Conservation (phyloP, 2,329 filamentous ascomycete genomes). For the Cladophialophora chaetospira region DNA sequence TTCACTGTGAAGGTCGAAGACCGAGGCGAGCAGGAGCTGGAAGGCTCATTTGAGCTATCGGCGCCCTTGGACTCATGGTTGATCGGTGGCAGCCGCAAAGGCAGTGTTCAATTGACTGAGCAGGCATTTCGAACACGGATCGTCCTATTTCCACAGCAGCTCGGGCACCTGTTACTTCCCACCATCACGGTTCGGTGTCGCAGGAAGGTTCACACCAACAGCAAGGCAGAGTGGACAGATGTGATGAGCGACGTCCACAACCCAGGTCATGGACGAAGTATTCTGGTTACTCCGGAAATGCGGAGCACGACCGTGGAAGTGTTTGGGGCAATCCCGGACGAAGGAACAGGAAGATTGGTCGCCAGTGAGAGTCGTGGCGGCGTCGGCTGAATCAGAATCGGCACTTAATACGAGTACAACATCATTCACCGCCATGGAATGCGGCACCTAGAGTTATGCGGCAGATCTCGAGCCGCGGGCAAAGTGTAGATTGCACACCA, state of each 20-base stretch:
- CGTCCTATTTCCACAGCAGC: constrained; percentile 75
- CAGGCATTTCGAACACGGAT: constrained; percentile 54
- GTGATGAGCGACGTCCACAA: constrained; percentile 77
- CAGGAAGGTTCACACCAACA: constrained; percentile 21
- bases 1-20: constrained; percentile 36
- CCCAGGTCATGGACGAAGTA: constrained; percentile 72
- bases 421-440: too few species aligned
- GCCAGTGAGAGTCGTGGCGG: constrained; percentile 13
- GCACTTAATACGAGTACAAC: too few species aligned
- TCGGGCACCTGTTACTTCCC: constrained; percentile 78
- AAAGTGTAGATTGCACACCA: constrained; percentile 2
- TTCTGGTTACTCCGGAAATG: constrained; percentile 73
- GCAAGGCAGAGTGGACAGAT: constrained; percentile 41
- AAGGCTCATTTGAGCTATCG: constrained; percentile 72
- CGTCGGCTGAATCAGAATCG: not conserved
- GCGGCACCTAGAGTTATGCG: not conserved
- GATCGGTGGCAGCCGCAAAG: constrained; percentile 76
- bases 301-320: constrained; percentile 72
- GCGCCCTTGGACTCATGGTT: constrained; percentile 78
- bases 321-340: constrained; percentile 17
- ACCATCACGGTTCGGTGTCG: constrained; percentile 68
- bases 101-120: constrained; percentile 46
- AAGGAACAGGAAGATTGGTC: constrained; percentile 17
- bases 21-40: constrained; percentile 65
- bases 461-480: constrained; percentile 6